phyloP scores from a whole-genome alignment of 129 eudicot genomes.

The Glebionis coronaria region DNA sequence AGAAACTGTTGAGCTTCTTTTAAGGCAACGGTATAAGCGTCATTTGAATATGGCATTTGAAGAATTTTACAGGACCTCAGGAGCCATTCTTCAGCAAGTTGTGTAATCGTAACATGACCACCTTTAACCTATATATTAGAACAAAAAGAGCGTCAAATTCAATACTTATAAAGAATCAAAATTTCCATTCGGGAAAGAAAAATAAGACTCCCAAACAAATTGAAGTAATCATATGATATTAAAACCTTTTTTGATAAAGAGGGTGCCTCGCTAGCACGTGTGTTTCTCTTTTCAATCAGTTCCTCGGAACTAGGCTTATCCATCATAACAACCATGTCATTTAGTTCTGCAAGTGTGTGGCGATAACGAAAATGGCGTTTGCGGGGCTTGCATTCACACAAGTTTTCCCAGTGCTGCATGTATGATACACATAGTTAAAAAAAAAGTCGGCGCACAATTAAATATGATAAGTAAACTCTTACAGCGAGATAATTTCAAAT shows the following conservation, averaged over 20 bases:
- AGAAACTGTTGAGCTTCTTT: slow-evolving; percentile 87
- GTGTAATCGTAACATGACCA: slow-evolving; percentile 47
- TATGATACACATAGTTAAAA: slow-evolving; percentile 2
- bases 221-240: background rate
- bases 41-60: slow-evolving; percentile 61
- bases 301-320: slow-evolving; percentile 39
- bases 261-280: slow-evolving; percentile 33
- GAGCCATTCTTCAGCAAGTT: slow-evolving; percentile 96
- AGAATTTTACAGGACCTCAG: slow-evolving; percentile 66
- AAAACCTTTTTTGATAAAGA: slow-evolving; percentile 73
- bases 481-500: slow-evolving; percentile 8
- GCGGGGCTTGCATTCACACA: slow-evolving; percentile 90
- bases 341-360: slow-evolving; percentile 76
- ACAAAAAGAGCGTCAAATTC: slow-evolving; percentile 2
- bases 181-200: background rate
- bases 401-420: slow-evolving; percentile 92
- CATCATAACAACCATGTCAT: slow-evolving; percentile 42
- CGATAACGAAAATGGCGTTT: slow-evolving; percentile 73
- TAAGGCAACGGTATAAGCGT: slow-evolving; percentile 55
- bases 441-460: too few species aligned
- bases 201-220: slow-evolving; percentile 5
- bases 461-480: background rate
- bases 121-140: slow-evolving; percentile 61
- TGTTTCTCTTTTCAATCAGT: slow-evolving; percentile 28
- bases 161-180: too few species aligned